Conservation (phyloP, 257 asterid species). For the Nyctanthes arbortristis region DNA sequence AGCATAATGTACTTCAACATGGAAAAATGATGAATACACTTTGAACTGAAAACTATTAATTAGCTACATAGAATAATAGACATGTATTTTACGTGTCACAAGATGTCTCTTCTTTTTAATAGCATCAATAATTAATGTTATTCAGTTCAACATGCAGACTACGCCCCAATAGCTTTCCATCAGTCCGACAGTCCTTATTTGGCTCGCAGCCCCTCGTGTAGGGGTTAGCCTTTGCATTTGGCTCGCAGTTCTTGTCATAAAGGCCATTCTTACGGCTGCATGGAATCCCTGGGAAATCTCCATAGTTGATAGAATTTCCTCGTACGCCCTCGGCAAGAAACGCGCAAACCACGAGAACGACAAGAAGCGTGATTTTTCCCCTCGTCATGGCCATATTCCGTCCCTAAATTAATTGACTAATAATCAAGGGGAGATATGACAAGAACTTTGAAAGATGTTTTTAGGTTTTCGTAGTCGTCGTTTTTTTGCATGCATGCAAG, state of each 20-base stretch:
- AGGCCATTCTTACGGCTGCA: neutral
- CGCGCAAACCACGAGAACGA: neutral
- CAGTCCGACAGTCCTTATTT: neutral
- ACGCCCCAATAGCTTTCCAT: neutral
- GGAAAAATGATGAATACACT: no score
- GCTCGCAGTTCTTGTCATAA: neutral
- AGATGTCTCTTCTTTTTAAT: conserved; percentile 15
- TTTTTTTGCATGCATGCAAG: no score
- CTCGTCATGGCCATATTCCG: neutral
- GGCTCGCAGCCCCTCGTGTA: neutral
- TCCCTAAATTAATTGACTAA: no score
- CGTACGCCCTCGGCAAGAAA: neutral
- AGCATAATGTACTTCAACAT: no score
- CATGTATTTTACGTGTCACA: no score
- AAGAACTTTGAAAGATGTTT: no score
- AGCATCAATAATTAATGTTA: no score
- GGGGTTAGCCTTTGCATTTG: neutral
- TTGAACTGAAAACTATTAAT: no score
- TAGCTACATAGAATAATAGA: no score
- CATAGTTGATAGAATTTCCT: neutral
- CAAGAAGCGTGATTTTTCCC: neutral
- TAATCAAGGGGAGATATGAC: no score
- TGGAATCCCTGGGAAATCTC: neutral
- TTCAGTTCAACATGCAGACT: neutral
- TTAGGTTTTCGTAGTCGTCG: no score